Evolutionary conservation across 768 basidiomycete genomes (phyloP), one percentile per base, ranked within the genome.

Genomic region (Fibroporia radiculosa): DNA sequence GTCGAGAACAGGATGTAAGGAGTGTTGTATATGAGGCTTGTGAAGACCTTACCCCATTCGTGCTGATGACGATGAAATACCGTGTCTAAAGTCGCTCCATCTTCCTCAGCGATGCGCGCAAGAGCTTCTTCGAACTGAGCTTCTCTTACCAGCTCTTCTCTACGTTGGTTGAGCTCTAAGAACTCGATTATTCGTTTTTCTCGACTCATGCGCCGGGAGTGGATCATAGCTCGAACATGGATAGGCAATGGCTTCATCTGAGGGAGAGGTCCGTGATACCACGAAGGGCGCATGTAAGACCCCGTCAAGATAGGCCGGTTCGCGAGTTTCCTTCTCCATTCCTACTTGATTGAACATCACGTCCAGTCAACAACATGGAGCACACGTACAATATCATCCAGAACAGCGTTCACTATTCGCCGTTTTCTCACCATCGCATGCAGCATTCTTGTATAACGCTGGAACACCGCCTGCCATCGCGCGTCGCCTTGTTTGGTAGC

Each of bases 161-260:
- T 42, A 56, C 57, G 61, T 24, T 63, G 69, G 3, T 52, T 44
- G 2, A 77, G 47, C 12, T 58, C 50, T 3, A 51, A 27, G 1
- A 40, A 24, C 27, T 19, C 18, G 23, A 54, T 63, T n/a, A 70
- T 51, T 4, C 86, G 72, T 27, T 65, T 61, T 5, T 69, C 77
- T 1, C 72, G 65, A 3, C 65, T 63, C 7, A 56, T 49, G 13
- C 72, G 64, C 1, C 82, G 67, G 13, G 65, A 62, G 32, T 65
- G 58, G 26, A 93, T 86, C 68, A 92, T 88, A 59, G 75, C 73
- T 1, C 75, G 71, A 35, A 92, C 74, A n/a, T 73, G 68, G 4
- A 64, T 53, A 0, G 93, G 93, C 50, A 95, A 90, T 1, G 87
- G 89, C 31, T 73, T 78, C 53, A 96, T 66, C 0, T 87, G 78